These are phyloP conservation scores for Acanthamoeba culbertsoni DNA, from an alignment of 208 protist species.

Conservation along the genomic window DNA sequence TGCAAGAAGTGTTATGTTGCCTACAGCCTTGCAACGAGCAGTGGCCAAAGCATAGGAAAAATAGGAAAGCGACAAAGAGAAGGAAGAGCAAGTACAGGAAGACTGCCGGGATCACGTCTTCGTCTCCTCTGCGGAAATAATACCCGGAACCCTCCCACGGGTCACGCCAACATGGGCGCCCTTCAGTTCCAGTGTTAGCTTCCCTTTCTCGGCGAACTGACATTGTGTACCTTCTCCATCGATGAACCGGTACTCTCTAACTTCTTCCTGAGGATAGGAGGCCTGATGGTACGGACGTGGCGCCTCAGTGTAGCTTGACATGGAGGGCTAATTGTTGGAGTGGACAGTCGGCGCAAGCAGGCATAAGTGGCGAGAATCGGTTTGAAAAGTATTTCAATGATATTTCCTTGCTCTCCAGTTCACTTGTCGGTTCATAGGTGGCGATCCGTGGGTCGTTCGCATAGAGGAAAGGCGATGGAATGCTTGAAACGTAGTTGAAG, in stretches of 20 bases:
- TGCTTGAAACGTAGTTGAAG: too few relatives aligned
- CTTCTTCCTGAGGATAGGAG: not conserved
- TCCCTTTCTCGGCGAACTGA: not conserved
- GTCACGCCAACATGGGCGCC: not conserved
- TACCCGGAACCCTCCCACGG: not conserved
- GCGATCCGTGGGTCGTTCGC: too few relatives aligned
- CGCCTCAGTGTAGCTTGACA: too few relatives aligned
- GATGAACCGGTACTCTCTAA: not conserved
- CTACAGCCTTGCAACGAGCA: not conserved
- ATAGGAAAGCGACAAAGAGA: not conserved
- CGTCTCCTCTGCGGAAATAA: conserved; percentile 19
- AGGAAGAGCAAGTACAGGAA: conserved; percentile 48
- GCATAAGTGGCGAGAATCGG: too few relatives aligned
- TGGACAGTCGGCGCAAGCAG: too few relatives aligned
- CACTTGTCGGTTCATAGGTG: too few relatives aligned
- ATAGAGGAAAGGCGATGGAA: too few relatives aligned
- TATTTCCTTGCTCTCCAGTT: too few relatives aligned
- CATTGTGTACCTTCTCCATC: not conserved
- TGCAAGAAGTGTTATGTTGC: not conserved
- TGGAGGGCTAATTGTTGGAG: too few relatives aligned
- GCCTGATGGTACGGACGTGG: not conserved
- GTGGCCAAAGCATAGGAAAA: conserved; percentile 14
- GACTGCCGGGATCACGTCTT: not conserved
- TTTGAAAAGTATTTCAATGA: too few relatives aligned
- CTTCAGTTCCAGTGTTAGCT: not conserved